Evolutionary conservation across 208 protist species (phyloP).

Genomic region (Novymonas esmeraldas): DNA sequence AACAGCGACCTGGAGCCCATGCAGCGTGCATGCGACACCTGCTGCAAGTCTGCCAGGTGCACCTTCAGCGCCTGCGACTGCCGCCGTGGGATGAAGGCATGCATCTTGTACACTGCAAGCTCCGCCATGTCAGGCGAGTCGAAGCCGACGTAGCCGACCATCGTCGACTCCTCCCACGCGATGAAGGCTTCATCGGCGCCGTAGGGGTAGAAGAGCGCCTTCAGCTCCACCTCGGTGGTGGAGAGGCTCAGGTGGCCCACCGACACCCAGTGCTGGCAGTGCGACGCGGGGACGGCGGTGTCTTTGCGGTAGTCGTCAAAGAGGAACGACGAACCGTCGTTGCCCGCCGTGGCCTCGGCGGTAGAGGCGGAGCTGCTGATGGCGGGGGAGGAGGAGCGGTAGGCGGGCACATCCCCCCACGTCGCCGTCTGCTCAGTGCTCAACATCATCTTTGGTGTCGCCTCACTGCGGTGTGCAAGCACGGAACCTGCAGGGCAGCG

Average conservation of each 20-base stretch:
- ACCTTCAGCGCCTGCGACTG: constrained; percentile 72
- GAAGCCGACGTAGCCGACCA: constrained; percentile 82
- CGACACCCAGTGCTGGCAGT: constrained; percentile 66
- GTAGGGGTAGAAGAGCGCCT: constrained; percentile 85
- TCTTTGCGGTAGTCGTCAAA: constrained; percentile 50
- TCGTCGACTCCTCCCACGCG: constrained; percentile 33
- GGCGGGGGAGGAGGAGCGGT: constrained; percentile 30
- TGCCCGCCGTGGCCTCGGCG: constrained; percentile 68
- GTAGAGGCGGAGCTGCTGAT: constrained; percentile 63
- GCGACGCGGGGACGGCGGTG: constrained; percentile 14
- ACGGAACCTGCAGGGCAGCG: no score
- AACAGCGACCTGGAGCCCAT: constrained; percentile 35
- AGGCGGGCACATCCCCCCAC: constrained; percentile 27
- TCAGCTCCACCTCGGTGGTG: constrained; percentile 58
- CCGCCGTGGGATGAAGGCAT: constrained; percentile 79
- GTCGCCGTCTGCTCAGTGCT: not conserved
- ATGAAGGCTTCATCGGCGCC: constrained; percentile 83
- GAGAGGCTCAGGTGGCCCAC: constrained; percentile 55
- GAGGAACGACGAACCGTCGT: constrained; percentile 72
- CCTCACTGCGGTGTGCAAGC: no score
- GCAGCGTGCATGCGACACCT: constrained; percentile 46
- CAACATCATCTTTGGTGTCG: not conserved
- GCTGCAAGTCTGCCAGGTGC: constrained; percentile 42
- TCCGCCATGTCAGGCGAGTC: constrained; percentile 64
- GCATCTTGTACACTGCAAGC: constrained; percentile 75